Conservation (phyloP, 176 grass and related monocot genomes). For the Neostapfia colusana region DNA sequence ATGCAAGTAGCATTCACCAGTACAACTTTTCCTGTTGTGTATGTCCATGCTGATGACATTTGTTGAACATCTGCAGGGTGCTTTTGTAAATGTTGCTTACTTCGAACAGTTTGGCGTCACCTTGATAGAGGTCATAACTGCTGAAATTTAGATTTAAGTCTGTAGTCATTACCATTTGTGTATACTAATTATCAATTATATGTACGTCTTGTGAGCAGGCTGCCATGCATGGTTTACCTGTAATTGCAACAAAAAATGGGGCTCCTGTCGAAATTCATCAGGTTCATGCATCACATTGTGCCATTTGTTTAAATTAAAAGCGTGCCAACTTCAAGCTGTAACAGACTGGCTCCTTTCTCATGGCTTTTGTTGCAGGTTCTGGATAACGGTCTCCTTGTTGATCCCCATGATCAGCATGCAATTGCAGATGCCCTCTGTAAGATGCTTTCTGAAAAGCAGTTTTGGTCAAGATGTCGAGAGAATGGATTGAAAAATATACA, state of each 20-base stretch:
- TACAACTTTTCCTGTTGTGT: constrained; percentile 15
- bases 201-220: constrained; percentile 43
- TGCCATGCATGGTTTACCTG: constrained; percentile 67
- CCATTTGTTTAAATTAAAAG: constrained; percentile 28
- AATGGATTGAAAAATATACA: constrained; percentile 77
- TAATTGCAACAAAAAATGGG: constrained; percentile 81
- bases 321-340: not conserved
- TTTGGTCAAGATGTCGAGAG: constrained; percentile 65
- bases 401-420: constrained; percentile 68
- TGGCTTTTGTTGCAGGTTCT: constrained; percentile 54
- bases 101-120: constrained; percentile 79
- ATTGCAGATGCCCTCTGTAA: constrained; percentile 78
- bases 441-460: constrained; percentile 67
- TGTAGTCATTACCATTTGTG: constrained; percentile 12
- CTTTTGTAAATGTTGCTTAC: constrained; percentile 75
- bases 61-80: constrained; percentile 51
- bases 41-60: constrained; percentile 1
- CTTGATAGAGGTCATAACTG: constrained; percentile 62
- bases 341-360: constrained; percentile 15
- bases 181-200: constrained; percentile 16
- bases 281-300: constrained; percentile 35
- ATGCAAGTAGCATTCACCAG: constrained; percentile 1
- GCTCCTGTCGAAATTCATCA: constrained; percentile 73
- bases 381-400: constrained; percentile 71
- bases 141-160: constrained; percentile 22